Percentiles rank a stretch among this genome's conserved stretches.
These are phyloP conservation scores for Coniochaeta ligniaria DNA, from an alignment of 2,329 filamentous ascomycete species.

Conservation along the genomic window DNA sequence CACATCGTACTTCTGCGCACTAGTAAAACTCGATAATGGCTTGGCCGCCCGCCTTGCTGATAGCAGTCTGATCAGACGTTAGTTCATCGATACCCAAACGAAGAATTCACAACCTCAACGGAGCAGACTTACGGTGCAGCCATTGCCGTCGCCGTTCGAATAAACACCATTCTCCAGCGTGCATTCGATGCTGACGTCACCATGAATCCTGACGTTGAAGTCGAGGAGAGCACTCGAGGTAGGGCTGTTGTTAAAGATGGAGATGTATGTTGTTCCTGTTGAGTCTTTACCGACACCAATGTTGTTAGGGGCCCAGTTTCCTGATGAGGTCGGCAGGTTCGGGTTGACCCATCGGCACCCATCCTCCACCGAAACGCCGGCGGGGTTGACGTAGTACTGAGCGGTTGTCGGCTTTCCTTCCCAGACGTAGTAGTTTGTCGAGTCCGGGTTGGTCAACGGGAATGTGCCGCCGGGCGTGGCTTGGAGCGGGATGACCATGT, in stretches of 20 bases:
- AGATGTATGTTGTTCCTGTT: slow-evolving; percentile 65
- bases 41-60: slow-evolving; percentile 4
- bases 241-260: slow-evolving; percentile 77
- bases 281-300: slow-evolving; percentile 68
- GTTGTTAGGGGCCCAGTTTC: slow-evolving; percentile 87
- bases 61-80: slow-evolving; percentile 6
- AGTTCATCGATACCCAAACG: neutral
- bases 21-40: slow-evolving; percentile 2
- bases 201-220: slow-evolving; percentile 72
- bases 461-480: slow-evolving; percentile 51
- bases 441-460: slow-evolving; percentile 68
- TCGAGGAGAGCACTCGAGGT: slow-evolving; percentile 64
- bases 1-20: neutral
- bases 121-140: slow-evolving; percentile 70
- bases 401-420: slow-evolving; percentile 68
- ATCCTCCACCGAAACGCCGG: slow-evolving; percentile 56
- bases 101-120: slow-evolving; percentile 40
- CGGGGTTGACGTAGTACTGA: slow-evolving; percentile 94
- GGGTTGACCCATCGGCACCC: slow-evolving; percentile 69
- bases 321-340: slow-evolving; percentile 42
- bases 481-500: slow-evolving; percentile 72
- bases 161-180: slow-evolving; percentile 59
- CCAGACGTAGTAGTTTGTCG: slow-evolving; percentile 71
- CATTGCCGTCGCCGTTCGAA: slow-evolving; percentile 44
- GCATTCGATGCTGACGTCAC: slow-evolving; percentile 55